A percentile compares a stretch with the other conserved stretches of the same genome.
These are phyloP conservation scores for Backusella australiensis DNA, from an alignment of 192 early-diverging fungal genomes.

Conservation along the genomic window DNA sequence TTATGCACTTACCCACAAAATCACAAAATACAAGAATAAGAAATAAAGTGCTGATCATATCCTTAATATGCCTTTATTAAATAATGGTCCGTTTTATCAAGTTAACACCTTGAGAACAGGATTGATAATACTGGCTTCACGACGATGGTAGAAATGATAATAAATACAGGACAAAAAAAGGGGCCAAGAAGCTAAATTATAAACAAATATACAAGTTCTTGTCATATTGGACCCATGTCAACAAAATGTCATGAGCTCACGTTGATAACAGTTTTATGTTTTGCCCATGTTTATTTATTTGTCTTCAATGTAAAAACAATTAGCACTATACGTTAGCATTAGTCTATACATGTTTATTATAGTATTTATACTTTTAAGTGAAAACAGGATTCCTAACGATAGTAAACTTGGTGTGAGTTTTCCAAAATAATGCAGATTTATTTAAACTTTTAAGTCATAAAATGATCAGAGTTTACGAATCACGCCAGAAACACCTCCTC, in stretches of 20 bases:
- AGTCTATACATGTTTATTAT: neutral
- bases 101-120: neutral
- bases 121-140: neutral
- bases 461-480: neutral
- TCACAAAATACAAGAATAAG: neutral
- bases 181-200: neutral
- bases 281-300: neutral
- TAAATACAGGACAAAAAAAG: neutral
- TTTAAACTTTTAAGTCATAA: constrained; percentile 7
- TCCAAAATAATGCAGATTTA: neutral
- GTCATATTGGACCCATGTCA: neutral
- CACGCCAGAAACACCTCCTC: neutral
- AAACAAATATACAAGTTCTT: neutral
- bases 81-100: neutral
- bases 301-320: too few species aligned
- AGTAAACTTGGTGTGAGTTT: neutral
- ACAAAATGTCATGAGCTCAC: neutral
- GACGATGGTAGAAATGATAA: neutral
- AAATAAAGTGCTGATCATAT: neutral
- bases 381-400: neutral
- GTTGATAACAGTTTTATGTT: neutral
- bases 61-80: neutral
- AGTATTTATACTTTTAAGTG: neutral
- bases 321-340: neutral
- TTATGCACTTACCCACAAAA: neutral